phyloP scores from a whole-genome alignment of 352 stramenopile genomes.

The Pythium insidiosum region DNA sequence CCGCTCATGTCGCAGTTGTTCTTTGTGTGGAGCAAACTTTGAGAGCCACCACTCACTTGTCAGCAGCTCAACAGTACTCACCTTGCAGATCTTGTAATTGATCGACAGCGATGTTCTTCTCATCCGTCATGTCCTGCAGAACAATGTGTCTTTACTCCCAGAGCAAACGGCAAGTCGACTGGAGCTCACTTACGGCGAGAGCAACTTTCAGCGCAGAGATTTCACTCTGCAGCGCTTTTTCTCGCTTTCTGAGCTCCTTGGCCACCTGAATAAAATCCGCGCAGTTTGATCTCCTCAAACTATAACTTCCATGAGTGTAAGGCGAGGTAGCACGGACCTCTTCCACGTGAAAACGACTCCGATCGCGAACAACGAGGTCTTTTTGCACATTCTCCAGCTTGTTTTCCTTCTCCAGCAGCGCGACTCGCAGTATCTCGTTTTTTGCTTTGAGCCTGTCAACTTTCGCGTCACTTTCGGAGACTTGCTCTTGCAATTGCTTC shows the following conservation, averaged over 20 bases:
- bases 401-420: conserved; percentile 42
- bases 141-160: too few relatives aligned
- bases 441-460: conserved; percentile 30
- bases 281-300: too few relatives aligned
- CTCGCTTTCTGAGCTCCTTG: conserved; percentile 36
- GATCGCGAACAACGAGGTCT: conserved; percentile 25
- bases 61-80: too few relatives aligned
- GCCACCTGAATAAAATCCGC: conserved; percentile 14
- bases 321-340: too few relatives aligned
- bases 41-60: too few relatives aligned
- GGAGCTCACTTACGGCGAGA: conserved; percentile 23
- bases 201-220: conserved; percentile 43
- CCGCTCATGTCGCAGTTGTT: conserved; percentile 56
- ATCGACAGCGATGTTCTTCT: conserved; percentile 43
- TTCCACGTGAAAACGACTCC: conserved; percentile 30
- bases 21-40: too few relatives aligned
- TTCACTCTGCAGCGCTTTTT: conserved; percentile 44
- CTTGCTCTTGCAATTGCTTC: conserved; percentile 16
- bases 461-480: conserved; percentile 28
- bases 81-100: conserved; percentile 42
- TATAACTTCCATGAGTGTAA: too few relatives aligned
- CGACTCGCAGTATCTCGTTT: conserved; percentile 22
- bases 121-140: conserved; percentile 39
- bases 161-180: neutral
- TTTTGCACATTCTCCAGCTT: conserved; percentile 31